Percentiles rank a stretch among this genome's conserved stretches.
Conservation (phyloP, 116 monocot species). For the Dioscorea cayenensis region DNA sequence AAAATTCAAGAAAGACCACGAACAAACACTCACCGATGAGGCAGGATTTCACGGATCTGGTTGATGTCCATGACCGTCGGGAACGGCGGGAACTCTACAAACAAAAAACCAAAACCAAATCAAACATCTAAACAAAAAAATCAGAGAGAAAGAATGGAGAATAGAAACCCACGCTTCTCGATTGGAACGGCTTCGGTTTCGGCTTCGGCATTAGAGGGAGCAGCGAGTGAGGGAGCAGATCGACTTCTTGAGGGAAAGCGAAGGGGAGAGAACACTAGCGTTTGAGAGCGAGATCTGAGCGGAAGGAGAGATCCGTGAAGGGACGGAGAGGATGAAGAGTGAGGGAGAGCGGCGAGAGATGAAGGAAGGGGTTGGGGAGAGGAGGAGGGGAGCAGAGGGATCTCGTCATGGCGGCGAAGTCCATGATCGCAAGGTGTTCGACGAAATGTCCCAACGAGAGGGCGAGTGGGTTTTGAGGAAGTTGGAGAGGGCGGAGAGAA, state of each 20-base stretch:
- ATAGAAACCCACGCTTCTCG: slow-evolving; percentile 54
- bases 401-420: slow-evolving; percentile 33
- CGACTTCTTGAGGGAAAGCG: background rate
- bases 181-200: slow-evolving; percentile 28
- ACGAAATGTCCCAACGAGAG: too few relatives aligned
- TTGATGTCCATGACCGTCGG: slow-evolving; percentile 60
- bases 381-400: slow-evolving; percentile 19
- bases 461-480: too few relatives aligned
- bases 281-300: background rate
- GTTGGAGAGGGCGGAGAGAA: too few relatives aligned
- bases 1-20: background rate
- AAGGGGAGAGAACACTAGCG: too few relatives aligned
- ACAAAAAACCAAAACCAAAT: background rate
- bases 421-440: too few relatives aligned
- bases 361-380: background rate
- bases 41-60: slow-evolving; percentile 59
- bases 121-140: background rate
- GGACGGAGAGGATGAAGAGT: background rate
- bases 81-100: slow-evolving; percentile 32
- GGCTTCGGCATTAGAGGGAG: slow-evolving; percentile 6
- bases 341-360: slow-evolving; percentile 2
- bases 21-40: slow-evolving; percentile 44
- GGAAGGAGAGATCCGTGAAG: background rate
- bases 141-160: background rate
- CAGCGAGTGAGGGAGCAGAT: slow-evolving; percentile 9